Evolutionary conservation across 2,329 filamentous ascomycete species (phyloP).

Genomic region (Calcarisporium arbuscula): DNA sequence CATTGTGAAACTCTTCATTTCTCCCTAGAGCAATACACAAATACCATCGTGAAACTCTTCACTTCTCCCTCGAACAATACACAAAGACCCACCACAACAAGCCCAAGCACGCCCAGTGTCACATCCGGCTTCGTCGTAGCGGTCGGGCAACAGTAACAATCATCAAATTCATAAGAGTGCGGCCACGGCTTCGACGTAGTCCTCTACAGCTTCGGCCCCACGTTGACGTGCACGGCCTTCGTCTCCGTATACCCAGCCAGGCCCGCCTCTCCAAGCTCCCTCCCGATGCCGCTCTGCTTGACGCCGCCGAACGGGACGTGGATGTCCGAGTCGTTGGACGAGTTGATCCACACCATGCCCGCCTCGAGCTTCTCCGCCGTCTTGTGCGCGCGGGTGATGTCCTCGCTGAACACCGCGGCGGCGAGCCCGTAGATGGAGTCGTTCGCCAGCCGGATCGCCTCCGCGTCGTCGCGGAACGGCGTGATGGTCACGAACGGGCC

Average conservation of each 20-base stretch:
- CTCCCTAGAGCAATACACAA: too few species aligned
- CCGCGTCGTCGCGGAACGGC: conserved; percentile 34
- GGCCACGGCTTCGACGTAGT: too few species aligned
- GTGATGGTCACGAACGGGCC: conserved; percentile 37
- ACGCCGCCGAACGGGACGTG: conserved; percentile 40
- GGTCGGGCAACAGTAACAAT: too few species aligned
- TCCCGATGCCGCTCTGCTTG: conserved; percentile 42
- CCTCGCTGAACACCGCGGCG: conserved; percentile 54
- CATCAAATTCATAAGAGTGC: too few species aligned
- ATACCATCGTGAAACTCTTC: too few species aligned
- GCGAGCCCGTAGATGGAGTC: conserved; percentile 56
- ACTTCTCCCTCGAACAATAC: too few species aligned
- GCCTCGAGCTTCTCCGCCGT: conserved; percentile 52
- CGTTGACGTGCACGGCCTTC: conserved; percentile 39
- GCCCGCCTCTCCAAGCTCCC: conserved; percentile 39
- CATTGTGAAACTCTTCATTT: too few species aligned
- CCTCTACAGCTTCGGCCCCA: conserved; percentile 26
- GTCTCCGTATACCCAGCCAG: conserved; percentile 37
- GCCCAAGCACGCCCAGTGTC: too few species aligned
- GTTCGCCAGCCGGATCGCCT: conserved; percentile 37
- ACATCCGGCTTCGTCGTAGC: too few species aligned
- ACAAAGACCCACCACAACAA: too few species aligned
- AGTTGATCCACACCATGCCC: conserved; percentile 51
- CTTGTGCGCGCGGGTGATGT: conserved; percentile 43
- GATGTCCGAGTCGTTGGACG: conserved; percentile 37